Percentiles rank a stretch among this genome's conserved stretches.
Conservation (phyloP, 208 protist species). For the Trypanosoma grayi region DNA sequence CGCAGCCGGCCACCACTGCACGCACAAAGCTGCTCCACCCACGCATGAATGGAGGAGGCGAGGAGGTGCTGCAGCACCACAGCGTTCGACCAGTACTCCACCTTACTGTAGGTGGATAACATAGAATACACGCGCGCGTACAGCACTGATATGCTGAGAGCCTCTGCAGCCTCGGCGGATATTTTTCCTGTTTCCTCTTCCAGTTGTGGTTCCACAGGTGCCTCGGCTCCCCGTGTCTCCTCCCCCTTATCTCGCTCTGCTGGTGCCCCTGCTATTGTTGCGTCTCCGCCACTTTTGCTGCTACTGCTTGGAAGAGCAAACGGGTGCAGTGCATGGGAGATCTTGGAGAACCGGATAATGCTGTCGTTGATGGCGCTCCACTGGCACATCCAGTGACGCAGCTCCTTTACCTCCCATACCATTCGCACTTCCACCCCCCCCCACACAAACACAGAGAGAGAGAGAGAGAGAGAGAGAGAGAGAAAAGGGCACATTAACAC, state of each 20-base stretch:
- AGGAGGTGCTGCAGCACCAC: conserved; percentile 31
- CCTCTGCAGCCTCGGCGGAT: conserved; percentile 9
- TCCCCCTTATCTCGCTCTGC: background rate
- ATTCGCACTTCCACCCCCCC: background rate
- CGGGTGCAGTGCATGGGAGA: conserved; percentile 12
- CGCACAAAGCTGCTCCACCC: conserved; percentile 46
- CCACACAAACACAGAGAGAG: conserved; percentile 20
- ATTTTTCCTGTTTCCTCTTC: background rate
- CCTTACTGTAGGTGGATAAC: conserved; percentile 17
- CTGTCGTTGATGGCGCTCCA: conserved; percentile 18
- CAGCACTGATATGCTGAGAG: conserved; percentile 11
- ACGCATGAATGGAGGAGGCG: conserved; percentile 42
- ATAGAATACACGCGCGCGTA: conserved; percentile 24
- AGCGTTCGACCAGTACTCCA: conserved; percentile 19
- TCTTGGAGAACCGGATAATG: conserved; percentile 14
- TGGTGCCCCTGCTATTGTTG: background rate
- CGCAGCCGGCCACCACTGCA: conserved; percentile 32
- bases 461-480: conserved; percentile 14
- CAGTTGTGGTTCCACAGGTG: too few relatives aligned
- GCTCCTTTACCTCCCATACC: conserved; percentile 3
- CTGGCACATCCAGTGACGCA: conserved; percentile 17
- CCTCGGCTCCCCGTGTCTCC: background rate
- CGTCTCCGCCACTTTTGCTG: background rate
- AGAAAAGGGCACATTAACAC: background rate
- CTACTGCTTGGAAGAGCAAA: conserved; percentile 1